Evolutionary conservation across 257 asterid genomes (phyloP), one percentile per base, ranked within the genome.

Genomic region (Rubia yunnanensis): DNA sequence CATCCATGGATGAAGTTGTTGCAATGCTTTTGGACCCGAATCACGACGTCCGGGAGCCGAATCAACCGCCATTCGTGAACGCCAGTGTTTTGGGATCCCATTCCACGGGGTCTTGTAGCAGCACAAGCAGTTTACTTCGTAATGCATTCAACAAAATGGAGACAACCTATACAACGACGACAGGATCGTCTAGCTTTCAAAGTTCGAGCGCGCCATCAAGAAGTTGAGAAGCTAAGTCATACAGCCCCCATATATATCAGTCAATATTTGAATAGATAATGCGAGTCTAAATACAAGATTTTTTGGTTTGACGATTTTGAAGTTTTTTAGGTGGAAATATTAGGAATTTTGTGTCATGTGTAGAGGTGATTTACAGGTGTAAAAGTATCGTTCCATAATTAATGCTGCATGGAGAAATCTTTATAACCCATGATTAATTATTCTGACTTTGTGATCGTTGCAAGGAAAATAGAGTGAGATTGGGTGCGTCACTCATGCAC

Each of bases 1-100:
- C 97, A 64, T 89, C 97, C 22, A 92, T 92, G 98, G 79, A 23
- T 15, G 83, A 81, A 28, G 98, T 87, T 5, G 84, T 92, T 8
- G 56, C 46, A 46, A 84, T 92, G 97, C 88, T 92, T 4, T 76
- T 81, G 0, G 81, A 83, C 7, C 81, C 77, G 48, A 76, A 73
- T 65, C 64, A 46, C 35, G 82, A 76, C 44, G 83, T 89, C 44
- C 89, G 95, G 0, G 90, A 80, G 38, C 91, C 98, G 23, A 80
- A 76, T 41, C 96, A 88, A 60, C 96, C 98, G 0, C 96, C 98
- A 13, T 92, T 92, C 66, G 34, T 92, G 26, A 89, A 77, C 76
- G 31, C 88, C 0, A 70, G 78, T 15, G 41, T 78, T 28, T 65
- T 83, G 27, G 77, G 84, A 15, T 60, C 70, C 17, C 68, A 74